Conservation (phyloP, 192 early-diverging fungal genomes). For the Coemansia sp. region DNA sequence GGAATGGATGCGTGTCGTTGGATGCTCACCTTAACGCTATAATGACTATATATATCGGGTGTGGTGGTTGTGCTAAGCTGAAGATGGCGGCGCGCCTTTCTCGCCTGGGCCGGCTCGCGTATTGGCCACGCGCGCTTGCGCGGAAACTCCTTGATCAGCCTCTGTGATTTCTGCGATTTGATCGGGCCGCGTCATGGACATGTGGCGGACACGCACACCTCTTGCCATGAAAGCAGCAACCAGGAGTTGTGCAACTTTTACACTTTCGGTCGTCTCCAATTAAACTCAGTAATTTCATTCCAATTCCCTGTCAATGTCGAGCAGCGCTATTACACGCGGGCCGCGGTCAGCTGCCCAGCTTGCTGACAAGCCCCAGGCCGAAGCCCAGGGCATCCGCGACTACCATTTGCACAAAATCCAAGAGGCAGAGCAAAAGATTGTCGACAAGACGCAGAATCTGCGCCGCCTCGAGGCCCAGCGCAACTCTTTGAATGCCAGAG, state of each 20-base stretch:
- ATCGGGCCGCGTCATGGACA: conserved; percentile 18
- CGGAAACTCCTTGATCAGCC: not conserved
- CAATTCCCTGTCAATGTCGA: conserved; percentile 25
- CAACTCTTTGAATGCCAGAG: conserved; percentile 96
- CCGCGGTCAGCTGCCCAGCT: conserved; percentile 8
- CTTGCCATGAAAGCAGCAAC: no score
- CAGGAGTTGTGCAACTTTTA: no score
- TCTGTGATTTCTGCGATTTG: not conserved
- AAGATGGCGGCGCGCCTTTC: no score
- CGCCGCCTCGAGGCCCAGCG: conserved; percentile 98
- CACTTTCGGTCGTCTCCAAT: no score
- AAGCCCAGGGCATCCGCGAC: conserved; percentile 59
- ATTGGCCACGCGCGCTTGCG: no score
- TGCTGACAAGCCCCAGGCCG: conserved; percentile 9
- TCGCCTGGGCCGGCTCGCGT: not conserved
- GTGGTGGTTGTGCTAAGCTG: not conserved
- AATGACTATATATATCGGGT: no score
- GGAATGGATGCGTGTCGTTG: not conserved
- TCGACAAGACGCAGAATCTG: conserved; percentile 92
- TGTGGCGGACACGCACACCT: no score
- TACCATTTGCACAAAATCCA: conserved; percentile 83
- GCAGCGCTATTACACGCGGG: conserved; percentile 36
- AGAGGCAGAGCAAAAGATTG: conserved; percentile 85
- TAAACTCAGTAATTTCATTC: conserved; percentile 1
- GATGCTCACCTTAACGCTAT: conserved; percentile 7